Conservation (phyloP, 2,329 filamentous ascomycete genomes). For the Aspergillus sergii region DNA sequence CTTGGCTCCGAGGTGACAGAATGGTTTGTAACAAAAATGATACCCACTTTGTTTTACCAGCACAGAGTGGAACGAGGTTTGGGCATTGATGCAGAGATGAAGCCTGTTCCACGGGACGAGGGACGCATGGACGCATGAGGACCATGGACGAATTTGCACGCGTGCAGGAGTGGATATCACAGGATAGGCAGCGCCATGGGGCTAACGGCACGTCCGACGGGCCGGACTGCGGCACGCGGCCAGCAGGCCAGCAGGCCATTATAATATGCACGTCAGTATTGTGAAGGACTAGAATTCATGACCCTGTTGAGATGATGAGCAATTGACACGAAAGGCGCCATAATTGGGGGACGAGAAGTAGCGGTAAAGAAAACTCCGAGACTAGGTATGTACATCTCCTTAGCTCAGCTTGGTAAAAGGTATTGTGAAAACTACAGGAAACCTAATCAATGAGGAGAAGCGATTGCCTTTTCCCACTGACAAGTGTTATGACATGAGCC, state of each 20-base stretch:
- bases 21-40: slow-evolving; percentile 9
- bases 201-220: slow-evolving; percentile 28
- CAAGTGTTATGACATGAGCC: neutral
- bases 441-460: slow-evolving; percentile 6
- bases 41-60: slow-evolving; percentile 8
- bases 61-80: slow-evolving; percentile 13
- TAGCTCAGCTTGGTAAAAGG: slow-evolving; percentile 16
- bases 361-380: slow-evolving; percentile 22
- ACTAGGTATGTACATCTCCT: slow-evolving; percentile 15
- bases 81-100: slow-evolving; percentile 27
- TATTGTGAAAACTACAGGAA: slow-evolving; percentile 15
- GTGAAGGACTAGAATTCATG: slow-evolving; percentile 17
- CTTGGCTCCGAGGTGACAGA: slow-evolving; percentile 8
- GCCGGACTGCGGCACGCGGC: slow-evolving; percentile 27
- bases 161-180: slow-evolving; percentile 25
- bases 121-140: slow-evolving; percentile 9
- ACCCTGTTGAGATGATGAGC: slow-evolving; percentile 12
- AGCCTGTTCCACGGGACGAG: slow-evolving; percentile 9
- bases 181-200: slow-evolving; percentile 21
- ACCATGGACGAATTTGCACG: slow-evolving; percentile 22
- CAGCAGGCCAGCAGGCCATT: slow-evolving; percentile 19
- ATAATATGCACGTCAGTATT: slow-evolving; percentile 25
- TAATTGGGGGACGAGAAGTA: slow-evolving; percentile 28
- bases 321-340: slow-evolving; percentile 22
- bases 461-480: neutral